Evolutionary conservation across 1,284 basidiomycete genomes (phyloP), one percentile per base, ranked within the genome.

Genomic region (Lignosus rhinocerotis): DNA sequence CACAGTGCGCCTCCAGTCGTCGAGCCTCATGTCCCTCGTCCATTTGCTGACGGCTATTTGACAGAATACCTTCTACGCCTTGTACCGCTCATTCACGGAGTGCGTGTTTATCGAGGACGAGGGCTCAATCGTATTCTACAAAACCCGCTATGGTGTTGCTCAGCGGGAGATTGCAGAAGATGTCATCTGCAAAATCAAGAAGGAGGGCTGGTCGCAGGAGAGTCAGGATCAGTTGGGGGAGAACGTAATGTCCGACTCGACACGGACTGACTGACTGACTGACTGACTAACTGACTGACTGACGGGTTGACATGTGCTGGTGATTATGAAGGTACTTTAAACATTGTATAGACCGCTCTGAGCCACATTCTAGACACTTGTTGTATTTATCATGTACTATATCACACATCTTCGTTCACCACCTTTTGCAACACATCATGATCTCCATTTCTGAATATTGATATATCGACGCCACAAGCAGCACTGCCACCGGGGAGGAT

Each of bases 81-180:
- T 75, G 33, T 75, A 71, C 64, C 69, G 73, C 31, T 73, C 73
- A 14, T 74, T 74, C 65, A 76, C 75, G 31, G 69, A 80, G 51
- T 79, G 72, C 64, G 44, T 75, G 69, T 91, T 87, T 75, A 82
- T 92, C 58, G 90, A 92, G 69, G 87, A 91, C 65, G 83, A 87
- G 61, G 88, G 86, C 51, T 83, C 86, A 58, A 81, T 92, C 65
- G 80, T 88, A 19, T 93, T 93, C 75, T 93, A 85, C 79, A 88
- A 87, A 75, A 87, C 93, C 72, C 77, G 76, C 48, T 65, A 80
- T 25, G 91, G 90, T 14, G 53, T 67, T 36, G 56, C 67, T 6
- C 63, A 58, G 21, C 62, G 72, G 5, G 58, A 61, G 30, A 58
- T 72, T 6, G 67, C 67, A 30, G 50, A 63, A 10, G 56, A 51